Percentiles rank a stretch among this genome's conserved stretches.
Evolutionary conservation across 2,329 filamentous ascomycete genomes (phyloP).

Genomic region (Cladophialophora psammophila): DNA sequence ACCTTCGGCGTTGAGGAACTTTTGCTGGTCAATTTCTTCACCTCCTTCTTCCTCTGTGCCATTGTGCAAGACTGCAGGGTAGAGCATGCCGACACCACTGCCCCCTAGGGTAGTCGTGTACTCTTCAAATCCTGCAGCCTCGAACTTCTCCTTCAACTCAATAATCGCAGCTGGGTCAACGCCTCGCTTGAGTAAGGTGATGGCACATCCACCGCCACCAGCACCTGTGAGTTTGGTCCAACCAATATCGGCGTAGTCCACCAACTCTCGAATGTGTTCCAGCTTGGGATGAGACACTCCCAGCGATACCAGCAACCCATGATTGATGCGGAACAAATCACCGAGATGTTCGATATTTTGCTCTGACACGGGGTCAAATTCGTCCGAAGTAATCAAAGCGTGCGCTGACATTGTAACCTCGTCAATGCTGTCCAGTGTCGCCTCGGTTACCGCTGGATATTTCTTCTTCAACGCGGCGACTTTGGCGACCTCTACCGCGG

Average conservation of each 20-base stretch:
- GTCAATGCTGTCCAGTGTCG: slow-evolving; percentile 86
- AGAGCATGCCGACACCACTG: slow-evolving; percentile 91
- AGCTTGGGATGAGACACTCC: slow-evolving; percentile 94
- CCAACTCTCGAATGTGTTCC: slow-evolving; percentile 87
- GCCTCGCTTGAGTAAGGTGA: slow-evolving; percentile 81
- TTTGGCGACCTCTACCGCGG: slow-evolving; percentile 83
- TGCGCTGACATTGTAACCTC: slow-evolving; percentile 64
- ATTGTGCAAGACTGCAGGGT: slow-evolving; percentile 89
- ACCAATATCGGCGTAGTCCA: slow-evolving; percentile 86
- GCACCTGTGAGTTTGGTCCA: slow-evolving; percentile 98
- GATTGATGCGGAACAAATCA: slow-evolving; percentile 90
- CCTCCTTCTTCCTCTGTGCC: slow-evolving; percentile 81
- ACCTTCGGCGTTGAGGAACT: slow-evolving; percentile 82
- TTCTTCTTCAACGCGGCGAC: slow-evolving; percentile 74
- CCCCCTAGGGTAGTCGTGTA: slow-evolving; percentile 92
- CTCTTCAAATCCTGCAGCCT: slow-evolving; percentile 76
- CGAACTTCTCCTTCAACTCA: slow-evolving; percentile 70
- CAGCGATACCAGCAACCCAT: slow-evolving; percentile 86
- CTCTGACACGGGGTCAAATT: slow-evolving; percentile 71
- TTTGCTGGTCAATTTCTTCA: slow-evolving; percentile 91
- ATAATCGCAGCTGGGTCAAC: slow-evolving; percentile 64
- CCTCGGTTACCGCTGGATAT: slow-evolving; percentile 78
- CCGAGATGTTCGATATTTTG: slow-evolving; percentile 76
- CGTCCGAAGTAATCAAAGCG: slow-evolving; percentile 62
- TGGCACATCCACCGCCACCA: slow-evolving; percentile 93